These are phyloP conservation scores for Plasmopara halstedii DNA, from an alignment of 352 stramenopile species.

Conservation along the genomic window DNA sequence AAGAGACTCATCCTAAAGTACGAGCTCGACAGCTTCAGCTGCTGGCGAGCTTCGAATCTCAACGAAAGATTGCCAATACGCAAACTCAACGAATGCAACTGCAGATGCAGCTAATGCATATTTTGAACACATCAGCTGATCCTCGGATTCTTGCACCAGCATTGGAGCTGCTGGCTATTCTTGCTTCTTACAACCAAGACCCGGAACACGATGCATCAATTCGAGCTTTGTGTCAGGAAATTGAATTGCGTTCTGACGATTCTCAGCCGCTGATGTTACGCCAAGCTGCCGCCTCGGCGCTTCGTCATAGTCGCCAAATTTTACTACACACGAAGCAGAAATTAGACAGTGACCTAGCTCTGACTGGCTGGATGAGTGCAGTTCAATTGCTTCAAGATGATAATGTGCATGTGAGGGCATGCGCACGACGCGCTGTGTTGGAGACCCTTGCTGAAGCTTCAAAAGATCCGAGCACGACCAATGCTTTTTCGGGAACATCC, in stretches of 20 bases:
- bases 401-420: slow-evolving; percentile 25
- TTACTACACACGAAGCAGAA: slow-evolving; percentile 8
- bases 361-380: slow-evolving; percentile 51
- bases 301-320: slow-evolving; percentile 44
- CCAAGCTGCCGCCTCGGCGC: slow-evolving; percentile 40
- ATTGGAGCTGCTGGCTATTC: slow-evolving; percentile 50
- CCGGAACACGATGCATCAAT: slow-evolving; percentile 10
- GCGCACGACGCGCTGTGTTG: slow-evolving; percentile 28
- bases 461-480: neutral
- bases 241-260: slow-evolving; percentile 38
- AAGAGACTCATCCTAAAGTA: slow-evolving; percentile 65
- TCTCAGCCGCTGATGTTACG: slow-evolving; percentile 54
- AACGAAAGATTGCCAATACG: slow-evolving; percentile 5
- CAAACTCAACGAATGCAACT: slow-evolving; percentile 12
- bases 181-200: slow-evolving; percentile 14
- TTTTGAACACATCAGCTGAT: slow-evolving; percentile 39
- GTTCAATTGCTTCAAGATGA: slow-evolving; percentile 70
- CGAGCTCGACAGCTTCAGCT: slow-evolving; percentile 45
- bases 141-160: slow-evolving; percentile 41
- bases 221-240: slow-evolving; percentile 29
- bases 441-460: slow-evolving; percentile 15
- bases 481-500: neutral
- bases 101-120: slow-evolving; percentile 12
- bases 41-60: slow-evolving; percentile 32
- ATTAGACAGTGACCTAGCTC: slow-evolving; percentile 16